A percentile compares a stretch with the other conserved stretches of the same genome.
phyloP scores from a whole-genome alignment of 2,329 filamentous ascomycete species.

The Beauveria pseudobassiana region DNA sequence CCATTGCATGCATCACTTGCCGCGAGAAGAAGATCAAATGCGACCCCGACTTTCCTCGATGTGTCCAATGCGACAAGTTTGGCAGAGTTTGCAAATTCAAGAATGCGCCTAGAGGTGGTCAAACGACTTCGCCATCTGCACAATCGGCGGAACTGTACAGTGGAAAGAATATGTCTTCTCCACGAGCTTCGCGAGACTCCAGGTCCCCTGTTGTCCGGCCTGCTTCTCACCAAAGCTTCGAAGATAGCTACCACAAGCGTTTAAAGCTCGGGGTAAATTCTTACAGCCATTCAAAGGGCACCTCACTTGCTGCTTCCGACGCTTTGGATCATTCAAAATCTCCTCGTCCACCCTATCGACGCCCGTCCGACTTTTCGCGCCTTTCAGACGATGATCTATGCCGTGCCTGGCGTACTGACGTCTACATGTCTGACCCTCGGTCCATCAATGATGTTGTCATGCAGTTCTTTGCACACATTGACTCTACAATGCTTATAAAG shows the following conservation, averaged over 20 bases:
- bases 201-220: not conserved
- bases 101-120: conserved; percentile 61
- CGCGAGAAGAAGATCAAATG: conserved; percentile 98
- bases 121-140: conserved; percentile 48
- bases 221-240: not conserved
- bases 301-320: conserved; percentile 25
- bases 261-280: conserved; percentile 40
- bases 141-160: conserved; percentile 44
- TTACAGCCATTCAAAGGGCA: conserved; percentile 28
- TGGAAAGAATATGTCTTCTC: conserved; percentile 27
- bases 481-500: conserved; percentile 33
- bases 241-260: conserved; percentile 31
- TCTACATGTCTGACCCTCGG: conserved; percentile 37
- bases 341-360: conserved; percentile 28
- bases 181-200: conserved; percentile 25
- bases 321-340: conserved; percentile 31
- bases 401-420: conserved; percentile 43
- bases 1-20: conserved; percentile 88
- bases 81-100: conserved; percentile 78
- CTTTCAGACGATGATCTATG: conserved; percentile 42
- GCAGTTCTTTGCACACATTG: conserved; percentile 35
- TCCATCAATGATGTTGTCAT: conserved; percentile 31
- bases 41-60: conserved; percentile 79
- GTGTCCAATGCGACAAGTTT: conserved; percentile 87
- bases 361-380: conserved; percentile 34